Conservation (phyloP, 768 basidiomycete genomes). For the Mycena rebaudengoi region DNA sequence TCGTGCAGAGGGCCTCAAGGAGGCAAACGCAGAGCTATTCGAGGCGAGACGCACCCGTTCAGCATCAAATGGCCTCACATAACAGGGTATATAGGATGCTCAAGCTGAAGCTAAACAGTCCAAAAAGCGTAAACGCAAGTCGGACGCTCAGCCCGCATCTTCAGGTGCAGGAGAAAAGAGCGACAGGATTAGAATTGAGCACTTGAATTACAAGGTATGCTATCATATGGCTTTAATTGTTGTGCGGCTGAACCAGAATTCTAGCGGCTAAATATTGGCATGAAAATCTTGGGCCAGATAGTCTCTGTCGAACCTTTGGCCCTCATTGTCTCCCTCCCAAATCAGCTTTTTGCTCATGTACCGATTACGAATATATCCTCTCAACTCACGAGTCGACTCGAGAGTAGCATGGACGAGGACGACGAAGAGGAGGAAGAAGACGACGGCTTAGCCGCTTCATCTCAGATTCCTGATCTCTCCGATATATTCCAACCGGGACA, state of each 20-base stretch:
- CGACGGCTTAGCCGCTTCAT: constrained; percentile 49
- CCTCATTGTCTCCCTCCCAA: constrained; percentile 92
- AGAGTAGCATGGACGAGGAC: constrained; percentile 64
- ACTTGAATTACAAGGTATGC: constrained; percentile 90
- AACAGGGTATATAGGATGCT: constrained; percentile 44
- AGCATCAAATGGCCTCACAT: not conserved
- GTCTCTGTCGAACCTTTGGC: constrained; percentile 88
- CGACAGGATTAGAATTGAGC: constrained; percentile 80
- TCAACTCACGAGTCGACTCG: constrained; percentile 77
- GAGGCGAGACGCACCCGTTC: constrained; percentile 48
- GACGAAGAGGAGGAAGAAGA: constrained; percentile 56
- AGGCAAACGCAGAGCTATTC: constrained; percentile 85
- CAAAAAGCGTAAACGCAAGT: constrained; percentile 59
- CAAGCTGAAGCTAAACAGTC: constrained; percentile 48
- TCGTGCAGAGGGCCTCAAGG: constrained; percentile 83
- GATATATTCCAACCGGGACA: constrained; percentile 87
- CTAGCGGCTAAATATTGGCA: constrained; percentile 82
- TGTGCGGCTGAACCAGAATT: constrained; percentile 14
- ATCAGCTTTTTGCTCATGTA: constrained; percentile 92
- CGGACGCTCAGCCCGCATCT: constrained; percentile 45
- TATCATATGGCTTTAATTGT: too few relatives aligned
- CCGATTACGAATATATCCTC: constrained; percentile 92
- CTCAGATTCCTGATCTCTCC: constrained; percentile 69
- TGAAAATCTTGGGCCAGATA: constrained; percentile 90
- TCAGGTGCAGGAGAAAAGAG: constrained; percentile 52